These are phyloP conservation scores for Elaeis oleifera DNA, from an alignment of 202 grass and related monocot genomes.

Conservation along the genomic window DNA sequence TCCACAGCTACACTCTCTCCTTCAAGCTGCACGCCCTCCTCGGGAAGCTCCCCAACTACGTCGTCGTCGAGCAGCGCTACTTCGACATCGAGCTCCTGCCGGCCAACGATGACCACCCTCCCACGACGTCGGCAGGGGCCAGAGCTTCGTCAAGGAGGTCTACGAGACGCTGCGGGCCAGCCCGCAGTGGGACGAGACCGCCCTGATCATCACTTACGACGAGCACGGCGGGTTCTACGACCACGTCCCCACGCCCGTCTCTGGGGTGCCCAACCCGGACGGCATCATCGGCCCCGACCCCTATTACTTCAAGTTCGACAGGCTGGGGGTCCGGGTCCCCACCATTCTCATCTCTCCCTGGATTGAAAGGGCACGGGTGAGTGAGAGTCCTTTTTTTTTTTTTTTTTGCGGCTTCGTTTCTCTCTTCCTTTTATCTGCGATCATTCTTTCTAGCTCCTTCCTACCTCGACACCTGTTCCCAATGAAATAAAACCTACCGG, in stretches of 20 bases:
- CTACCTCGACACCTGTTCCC: no score
- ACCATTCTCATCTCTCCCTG: conserved; percentile 75
- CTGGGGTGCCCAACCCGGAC: conserved; percentile 66
- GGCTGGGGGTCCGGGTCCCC: conserved; percentile 70
- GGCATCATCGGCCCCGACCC: conserved; percentile 89
- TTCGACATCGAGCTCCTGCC: conserved; percentile 72
- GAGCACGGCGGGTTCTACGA: conserved; percentile 95
- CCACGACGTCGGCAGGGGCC: conserved; percentile 68
- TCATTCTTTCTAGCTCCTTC: no score
- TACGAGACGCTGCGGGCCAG: conserved; percentile 83
- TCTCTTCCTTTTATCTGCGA: no score
- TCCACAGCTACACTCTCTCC: conserved; percentile 64
- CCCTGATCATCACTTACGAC: conserved; percentile 78
- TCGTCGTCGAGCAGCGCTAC: conserved; percentile 81
- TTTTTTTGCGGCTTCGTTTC: no score
- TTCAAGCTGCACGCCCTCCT: conserved; percentile 64
- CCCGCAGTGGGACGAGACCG: conserved; percentile 86
- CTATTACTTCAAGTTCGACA: conserved; percentile 93
- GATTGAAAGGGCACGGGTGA: conserved; percentile 76
- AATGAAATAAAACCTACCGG: no score
- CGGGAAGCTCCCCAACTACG: conserved; percentile 71
- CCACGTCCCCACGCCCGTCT: conserved; percentile 74
- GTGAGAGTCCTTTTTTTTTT: neutral
- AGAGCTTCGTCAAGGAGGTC: conserved; percentile 83
- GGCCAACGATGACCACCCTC: conserved; percentile 81